Base-by-base conservation (phyloP, 164 flowering plant genomes). In the Macadamia integrifolia region DNA sequence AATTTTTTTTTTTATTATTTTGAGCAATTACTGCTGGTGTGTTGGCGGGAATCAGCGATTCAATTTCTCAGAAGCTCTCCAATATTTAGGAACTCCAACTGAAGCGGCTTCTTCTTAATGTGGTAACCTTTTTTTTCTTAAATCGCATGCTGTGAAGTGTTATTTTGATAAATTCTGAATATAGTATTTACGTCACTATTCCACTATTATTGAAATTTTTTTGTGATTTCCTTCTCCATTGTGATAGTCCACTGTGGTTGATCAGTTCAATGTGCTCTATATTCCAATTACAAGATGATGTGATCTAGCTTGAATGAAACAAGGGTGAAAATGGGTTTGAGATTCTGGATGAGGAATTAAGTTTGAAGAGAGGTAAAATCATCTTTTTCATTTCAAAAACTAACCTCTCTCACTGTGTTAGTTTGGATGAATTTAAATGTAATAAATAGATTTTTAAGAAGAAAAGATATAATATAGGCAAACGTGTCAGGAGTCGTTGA, bases 21-120 rank as follows among this genome's bases (percentile, higher is more conserved):
- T 75, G 92, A 97, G 92, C 91, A 13, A 78, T 94, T 44, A 92
- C 98, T 0, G 93, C 97, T 0, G 99, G 87, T 35, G 84, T 88
- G 13, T 77, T 94, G 86, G 83, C 97, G 29, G 99, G 85, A 43
- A 69, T 88, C 42, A 92, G 99, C 65, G 99, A 94, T 65, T 50
- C 80, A 0, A 81, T 79, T 15, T 78, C 99, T 40, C 99, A 94
- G 84, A 94, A 92, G 82, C 86, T 94, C 55, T 70, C 98, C 67
- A 98, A 98, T 15, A 83, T 92, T 31, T 88, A 80, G 77, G 88
- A 81, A 58, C 79, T 94, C 79, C 97, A 89, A 70, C 66, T 92
- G 29, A 84, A 75, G 69, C 82, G 99, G 43, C 86, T 94, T 72
- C 83, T 90, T 70, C 93, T 92, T 68, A 92, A 89, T 90, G 92